phyloP scores from a whole-genome alignment of 768 basidiomycete species.

The Brasilioporus rufonigricans region DNA sequence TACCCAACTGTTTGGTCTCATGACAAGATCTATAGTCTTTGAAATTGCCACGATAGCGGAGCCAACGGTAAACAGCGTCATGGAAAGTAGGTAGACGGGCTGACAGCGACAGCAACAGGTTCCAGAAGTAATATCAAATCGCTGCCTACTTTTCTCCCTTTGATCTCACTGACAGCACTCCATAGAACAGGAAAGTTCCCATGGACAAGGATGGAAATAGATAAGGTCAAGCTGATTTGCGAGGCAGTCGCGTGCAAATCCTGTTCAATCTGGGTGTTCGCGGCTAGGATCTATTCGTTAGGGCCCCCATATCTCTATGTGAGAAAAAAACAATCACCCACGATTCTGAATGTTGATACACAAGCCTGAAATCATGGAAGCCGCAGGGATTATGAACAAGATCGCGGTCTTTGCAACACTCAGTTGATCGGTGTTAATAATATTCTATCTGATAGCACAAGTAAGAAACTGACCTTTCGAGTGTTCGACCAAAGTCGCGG shows the following conservation, averaged over 20 bases:
- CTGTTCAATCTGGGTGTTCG: slow-evolving; percentile 60
- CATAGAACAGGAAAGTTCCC: slow-evolving; percentile 47
- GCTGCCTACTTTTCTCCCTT: slow-evolving; percentile 61
- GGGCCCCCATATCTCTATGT: no score
- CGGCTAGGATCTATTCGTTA: slow-evolving; percentile 42
- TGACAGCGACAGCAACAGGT: slow-evolving; percentile 13
- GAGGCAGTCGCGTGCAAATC: slow-evolving; percentile 59
- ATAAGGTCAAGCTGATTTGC: slow-evolving; percentile 66
- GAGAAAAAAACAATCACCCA: slow-evolving; percentile 7
- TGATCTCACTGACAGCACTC: slow-evolving; percentile 46
- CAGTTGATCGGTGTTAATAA: neutral
- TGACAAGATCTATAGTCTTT: slow-evolving; percentile 52
- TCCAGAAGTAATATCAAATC: neutral
- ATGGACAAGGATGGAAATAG: slow-evolving; percentile 70
- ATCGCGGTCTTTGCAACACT: slow-evolving; percentile 12
- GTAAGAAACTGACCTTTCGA: slow-evolving; percentile 45
- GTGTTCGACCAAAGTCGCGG: slow-evolving; percentile 57
- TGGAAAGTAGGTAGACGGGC: slow-evolving; percentile 56
- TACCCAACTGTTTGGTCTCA: slow-evolving; percentile 68
- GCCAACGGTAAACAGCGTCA: slow-evolving; percentile 51
- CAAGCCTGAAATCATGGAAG: slow-evolving; percentile 30
- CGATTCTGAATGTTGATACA: slow-evolving; percentile 32
- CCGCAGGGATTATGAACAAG: slow-evolving; percentile 25
- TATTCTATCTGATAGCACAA: no score
- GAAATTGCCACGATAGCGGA: slow-evolving; percentile 59